phyloP scores from a whole-genome alignment of 192 early-diverging fungal species.

The Coemansia erecta region DNA sequence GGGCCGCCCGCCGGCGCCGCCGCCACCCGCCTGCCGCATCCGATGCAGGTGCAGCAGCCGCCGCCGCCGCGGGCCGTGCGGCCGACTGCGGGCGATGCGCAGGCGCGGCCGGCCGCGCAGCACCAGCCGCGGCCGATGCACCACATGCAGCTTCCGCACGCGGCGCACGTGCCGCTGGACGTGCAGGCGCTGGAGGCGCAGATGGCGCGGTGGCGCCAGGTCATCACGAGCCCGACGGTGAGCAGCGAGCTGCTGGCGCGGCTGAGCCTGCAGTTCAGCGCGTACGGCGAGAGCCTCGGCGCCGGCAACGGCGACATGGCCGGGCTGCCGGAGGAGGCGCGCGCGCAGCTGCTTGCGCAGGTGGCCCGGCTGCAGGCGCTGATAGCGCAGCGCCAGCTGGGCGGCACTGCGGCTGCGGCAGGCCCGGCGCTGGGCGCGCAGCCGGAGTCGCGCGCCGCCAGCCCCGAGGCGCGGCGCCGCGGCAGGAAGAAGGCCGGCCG shows the following conservation, averaged over 20 bases:
- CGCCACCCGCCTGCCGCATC: background rate
- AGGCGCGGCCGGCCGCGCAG: too few species aligned
- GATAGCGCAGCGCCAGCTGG: slow-evolving; percentile 43
- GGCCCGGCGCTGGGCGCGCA: slow-evolving; percentile 15
- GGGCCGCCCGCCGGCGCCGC: background rate
- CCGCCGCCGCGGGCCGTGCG: slow-evolving; percentile 5
- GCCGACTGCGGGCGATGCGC: too few species aligned
- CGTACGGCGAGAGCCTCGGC: slow-evolving; percentile 26
- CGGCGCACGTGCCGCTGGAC: background rate
- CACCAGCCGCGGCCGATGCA: too few species aligned
- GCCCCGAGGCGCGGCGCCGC: slow-evolving; percentile 22
- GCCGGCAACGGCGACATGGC: slow-evolving; percentile 15
- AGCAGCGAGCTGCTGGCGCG: slow-evolving; percentile 32
- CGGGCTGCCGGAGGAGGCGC: slow-evolving; percentile 29
- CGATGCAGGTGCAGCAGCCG: slow-evolving; percentile 15
- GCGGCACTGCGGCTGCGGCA: background rate
- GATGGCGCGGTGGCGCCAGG: slow-evolving; percentile 43
- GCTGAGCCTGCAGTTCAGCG: slow-evolving; percentile 50
- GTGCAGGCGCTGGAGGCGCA: slow-evolving; percentile 11
- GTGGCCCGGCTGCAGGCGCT: slow-evolving; percentile 42
- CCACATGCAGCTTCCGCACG: slow-evolving; percentile 9
- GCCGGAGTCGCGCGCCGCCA: slow-evolving; percentile 26
- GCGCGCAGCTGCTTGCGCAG: slow-evolving; percentile 37
- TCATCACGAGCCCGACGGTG: slow-evolving; percentile 41
- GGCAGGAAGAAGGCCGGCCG: background rate